Conservation (phyloP, 2,329 filamentous ascomycete species). For the Diplodia mutila region DNA sequence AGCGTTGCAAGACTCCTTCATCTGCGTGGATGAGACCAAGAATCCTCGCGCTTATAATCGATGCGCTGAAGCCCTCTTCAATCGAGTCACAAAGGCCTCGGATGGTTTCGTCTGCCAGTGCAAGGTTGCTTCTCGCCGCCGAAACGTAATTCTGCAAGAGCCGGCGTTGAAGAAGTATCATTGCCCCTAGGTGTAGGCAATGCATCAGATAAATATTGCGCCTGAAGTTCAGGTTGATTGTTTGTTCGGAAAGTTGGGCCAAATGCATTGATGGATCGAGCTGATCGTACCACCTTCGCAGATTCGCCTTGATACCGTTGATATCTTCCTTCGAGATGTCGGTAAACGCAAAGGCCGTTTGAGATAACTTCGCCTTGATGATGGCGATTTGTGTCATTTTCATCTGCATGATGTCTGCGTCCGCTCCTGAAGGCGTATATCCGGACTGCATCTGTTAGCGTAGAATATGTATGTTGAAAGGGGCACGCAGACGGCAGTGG, state of each 20-base stretch:
- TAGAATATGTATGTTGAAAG: too few species aligned
- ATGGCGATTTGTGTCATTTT: slow-evolving; percentile 31
- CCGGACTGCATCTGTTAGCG: not conserved
- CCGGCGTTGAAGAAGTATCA: slow-evolving; percentile 30
- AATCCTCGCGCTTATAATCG: slow-evolving; percentile 28
- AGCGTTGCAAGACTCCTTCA: slow-evolving; percentile 30
- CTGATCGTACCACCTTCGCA: slow-evolving; percentile 27
- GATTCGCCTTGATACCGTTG: slow-evolving; percentile 26
- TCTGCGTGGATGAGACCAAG: slow-evolving; percentile 29
- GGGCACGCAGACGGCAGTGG: not conserved
- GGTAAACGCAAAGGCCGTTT: slow-evolving; percentile 15
- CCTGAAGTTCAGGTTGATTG: slow-evolving; percentile 19
- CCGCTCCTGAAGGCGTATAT: not conserved
- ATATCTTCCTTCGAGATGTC: slow-evolving; percentile 19
- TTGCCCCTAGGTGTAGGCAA: slow-evolving; percentile 33
- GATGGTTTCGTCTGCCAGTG: not conserved
- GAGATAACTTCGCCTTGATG: slow-evolving; percentile 31
- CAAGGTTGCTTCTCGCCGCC: not conserved
- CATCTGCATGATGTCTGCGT: slow-evolving; percentile 28
- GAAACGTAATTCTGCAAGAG: slow-evolving; percentile 27
- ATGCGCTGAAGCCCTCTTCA: slow-evolving; percentile 31
- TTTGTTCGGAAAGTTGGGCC: not conserved
- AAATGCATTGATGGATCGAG: slow-evolving; percentile 31
- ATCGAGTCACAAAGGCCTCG: slow-evolving; percentile 19
- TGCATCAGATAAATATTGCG: slow-evolving; percentile 31